phyloP scores from a whole-genome alignment of 2,329 filamentous ascomycete species.

The Coleophoma eucalyptorum region DNA sequence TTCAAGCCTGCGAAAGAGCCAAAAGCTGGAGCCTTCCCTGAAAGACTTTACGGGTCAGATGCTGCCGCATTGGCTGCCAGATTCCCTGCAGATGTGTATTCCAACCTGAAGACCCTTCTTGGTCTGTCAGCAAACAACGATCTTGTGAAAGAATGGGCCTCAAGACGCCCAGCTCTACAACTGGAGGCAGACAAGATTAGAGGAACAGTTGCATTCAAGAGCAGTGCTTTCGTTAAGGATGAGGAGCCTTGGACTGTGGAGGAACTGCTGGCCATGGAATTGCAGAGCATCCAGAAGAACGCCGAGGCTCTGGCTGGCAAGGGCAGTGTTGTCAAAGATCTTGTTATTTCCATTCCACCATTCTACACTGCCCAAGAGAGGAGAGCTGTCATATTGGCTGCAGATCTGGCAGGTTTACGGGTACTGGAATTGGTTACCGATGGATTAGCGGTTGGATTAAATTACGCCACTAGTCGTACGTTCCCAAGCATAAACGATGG shows the following conservation, averaged over 20 bases:
- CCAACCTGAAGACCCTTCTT: conserved; percentile 88
- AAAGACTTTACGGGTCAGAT: conserved; percentile 88
- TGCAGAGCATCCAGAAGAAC: conserved; percentile 87
- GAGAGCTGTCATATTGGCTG: conserved; percentile 78
- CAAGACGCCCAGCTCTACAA: conserved; percentile 74
- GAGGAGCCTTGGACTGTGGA: conserved; percentile 76
- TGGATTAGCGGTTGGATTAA: conserved; percentile 85
- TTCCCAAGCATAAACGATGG: conserved; percentile 84
- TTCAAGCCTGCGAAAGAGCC: conserved; percentile 81
- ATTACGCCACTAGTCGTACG: conserved; percentile 88
- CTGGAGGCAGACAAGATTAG: conserved; percentile 56
- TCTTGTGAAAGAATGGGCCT: conserved; percentile 65
- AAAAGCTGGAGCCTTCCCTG: conserved; percentile 68
- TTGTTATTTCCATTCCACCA: conserved; percentile 83
- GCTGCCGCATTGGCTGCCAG: conserved; percentile 81
- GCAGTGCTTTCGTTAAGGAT: conserved; percentile 57
- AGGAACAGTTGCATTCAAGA: conserved; percentile 78
- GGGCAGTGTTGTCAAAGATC: conserved; percentile 69
- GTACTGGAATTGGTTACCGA: conserved; percentile 84
- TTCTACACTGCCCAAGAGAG: conserved; percentile 92
- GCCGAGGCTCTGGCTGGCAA: conserved; percentile 80
- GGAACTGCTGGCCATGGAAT: conserved; percentile 92
- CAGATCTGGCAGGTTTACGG: conserved; percentile 82
- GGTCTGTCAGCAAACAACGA: conserved; percentile 63
- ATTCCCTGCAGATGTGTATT: conserved; percentile 91